Conservation (phyloP, 495 filamentous ascomycete genomes). For the Oleoguttula mirabilis region DNA sequence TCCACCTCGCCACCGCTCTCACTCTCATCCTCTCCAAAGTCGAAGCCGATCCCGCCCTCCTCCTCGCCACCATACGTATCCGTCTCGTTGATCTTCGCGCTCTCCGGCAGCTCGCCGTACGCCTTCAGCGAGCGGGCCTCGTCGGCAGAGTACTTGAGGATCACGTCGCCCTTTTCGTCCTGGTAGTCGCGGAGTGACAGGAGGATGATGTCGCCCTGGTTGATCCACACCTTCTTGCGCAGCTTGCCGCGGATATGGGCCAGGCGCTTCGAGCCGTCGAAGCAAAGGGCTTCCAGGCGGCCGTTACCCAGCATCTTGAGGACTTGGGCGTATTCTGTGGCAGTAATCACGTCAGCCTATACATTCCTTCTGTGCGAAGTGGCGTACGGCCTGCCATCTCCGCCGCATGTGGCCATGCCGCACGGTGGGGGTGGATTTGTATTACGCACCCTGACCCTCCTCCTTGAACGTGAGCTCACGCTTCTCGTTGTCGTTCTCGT, state of each 20-base stretch:
- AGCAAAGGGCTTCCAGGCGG: slow-evolving; percentile 90
- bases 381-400: too few relatives aligned
- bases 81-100: slow-evolving; percentile 99
- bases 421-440: too few relatives aligned
- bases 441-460: slow-evolving; percentile 69
- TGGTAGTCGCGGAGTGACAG: slow-evolving; percentile 96
- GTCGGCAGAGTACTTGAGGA: slow-evolving; percentile 96
- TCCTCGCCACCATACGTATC: slow-evolving; percentile 72
- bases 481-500: slow-evolving; percentile 99
- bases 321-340: slow-evolving; percentile 88
- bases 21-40: slow-evolving; percentile 55
- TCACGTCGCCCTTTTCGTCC: slow-evolving; percentile 97
- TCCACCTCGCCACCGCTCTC: slow-evolving; percentile 47
- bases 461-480: slow-evolving; percentile 98
- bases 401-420: too few relatives aligned
- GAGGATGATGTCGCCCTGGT: slow-evolving; percentile 97
- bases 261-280: slow-evolving; percentile 81
- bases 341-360: too few relatives aligned
- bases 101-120: slow-evolving; percentile 93
- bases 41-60: slow-evolving; percentile 70
- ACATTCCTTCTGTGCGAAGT: too few relatives aligned
- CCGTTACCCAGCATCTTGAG: slow-evolving; percentile 98
- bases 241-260: slow-evolving; percentile 89
- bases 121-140: slow-evolving; percentile 90
- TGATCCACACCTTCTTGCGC: slow-evolving; percentile 89